Evolutionary conservation across 2,329 filamentous ascomycete species (phyloP).

Genomic region (Colletotrichum viniferum): DNA sequence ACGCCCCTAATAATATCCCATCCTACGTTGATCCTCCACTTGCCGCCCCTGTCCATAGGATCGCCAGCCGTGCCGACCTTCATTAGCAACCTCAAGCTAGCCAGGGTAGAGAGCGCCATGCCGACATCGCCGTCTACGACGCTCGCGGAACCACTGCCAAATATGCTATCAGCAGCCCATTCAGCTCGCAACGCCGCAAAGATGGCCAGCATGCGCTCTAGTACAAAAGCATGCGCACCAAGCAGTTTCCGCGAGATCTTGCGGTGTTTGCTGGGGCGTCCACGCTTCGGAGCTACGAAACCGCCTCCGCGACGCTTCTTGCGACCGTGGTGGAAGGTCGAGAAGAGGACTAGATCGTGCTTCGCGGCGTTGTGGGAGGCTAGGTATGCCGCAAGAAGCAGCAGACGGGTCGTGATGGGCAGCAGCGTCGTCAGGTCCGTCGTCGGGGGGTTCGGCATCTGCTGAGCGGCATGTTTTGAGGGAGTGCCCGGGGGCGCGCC

Average conservation of each 20-base stretch:
- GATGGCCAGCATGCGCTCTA: slow-evolving; percentile 81
- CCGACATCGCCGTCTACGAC: slow-evolving; percentile 60
- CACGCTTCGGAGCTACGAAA: slow-evolving; percentile 32
- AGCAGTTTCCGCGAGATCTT: slow-evolving; percentile 80
- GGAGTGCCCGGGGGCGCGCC: neutral
- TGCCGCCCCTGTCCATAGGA: slow-evolving; percentile 69
- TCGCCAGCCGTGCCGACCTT: slow-evolving; percentile 68
- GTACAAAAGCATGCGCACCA: slow-evolving; percentile 75
- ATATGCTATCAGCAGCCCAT: slow-evolving; percentile 45
- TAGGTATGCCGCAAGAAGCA: slow-evolving; percentile 79
- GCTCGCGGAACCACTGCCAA: slow-evolving; percentile 41
- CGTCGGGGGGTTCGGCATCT: neutral
- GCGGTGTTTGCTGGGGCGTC: slow-evolving; percentile 57
- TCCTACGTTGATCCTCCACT: slow-evolving; percentile 79
- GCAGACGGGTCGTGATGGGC: slow-evolving; percentile 74
- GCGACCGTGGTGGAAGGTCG: slow-evolving; percentile 65
- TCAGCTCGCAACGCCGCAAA: slow-evolving; percentile 69
- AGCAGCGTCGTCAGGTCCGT: slow-evolving; percentile 60
- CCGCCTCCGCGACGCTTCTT: slow-evolving; percentile 55
- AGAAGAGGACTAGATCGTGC: slow-evolving; percentile 78
- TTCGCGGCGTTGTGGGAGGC: slow-evolving; percentile 79
- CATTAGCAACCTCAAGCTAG: slow-evolving; percentile 71
- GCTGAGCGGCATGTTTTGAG: slow-evolving; percentile 4
- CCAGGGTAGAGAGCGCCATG: slow-evolving; percentile 73
- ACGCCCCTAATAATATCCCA: slow-evolving; percentile 78